Base-by-base conservation (phyloP, 2,329 filamentous ascomycete species). In the Cladosporium colombiae region DNA sequence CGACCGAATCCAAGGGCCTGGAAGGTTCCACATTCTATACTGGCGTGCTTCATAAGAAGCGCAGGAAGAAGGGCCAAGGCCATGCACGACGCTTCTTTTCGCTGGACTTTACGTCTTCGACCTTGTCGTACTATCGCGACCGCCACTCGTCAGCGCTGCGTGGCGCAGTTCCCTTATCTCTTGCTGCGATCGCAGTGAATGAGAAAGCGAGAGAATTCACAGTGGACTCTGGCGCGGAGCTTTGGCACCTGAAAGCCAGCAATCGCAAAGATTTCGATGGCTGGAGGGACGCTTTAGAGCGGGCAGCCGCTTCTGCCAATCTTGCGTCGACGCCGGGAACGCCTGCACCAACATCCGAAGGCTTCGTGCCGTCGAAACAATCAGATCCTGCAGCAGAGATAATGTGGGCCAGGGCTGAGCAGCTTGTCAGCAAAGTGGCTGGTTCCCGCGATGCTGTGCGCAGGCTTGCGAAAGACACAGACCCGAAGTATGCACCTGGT, bases 1-100 rank as follows among this genome's bases (percentile, higher is more conserved):
- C 71, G n/a, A 65, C 71, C 6, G 73, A 76, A 68, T 72, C 68
- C 56, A 74, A 70, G 55, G 73, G 73, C 44, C 52, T 70, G 6
- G 73, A 74, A 65, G 74, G 74, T 0, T 69, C 79, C 16, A 87
- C 87, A 16, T 91, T 93, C 71, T 91, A 97, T 75, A 93, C 91
- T 0, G 95, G 95, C 21, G 86, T 91, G 6, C 81, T 99, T 68
- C 88, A 93, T 70, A 99, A 99, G 84, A 89, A 95, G 73, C 87
- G 93, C 70, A 88, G 95, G 66, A 98, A 97, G 85, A 90, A 91
- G 80, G 93, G 93, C 55, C 95, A 98, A 78, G 94, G 94, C 52
- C 96, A 93, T 78, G 95, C 95, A 6, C 87, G 92, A 65, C 88
- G 95, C 44, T 99, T 95, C 83, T 99, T 99, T 80, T 97, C 94